Evolutionary conservation across 2,329 filamentous ascomycete species (phyloP).

Genomic region (Aspergillus carbonarius): DNA sequence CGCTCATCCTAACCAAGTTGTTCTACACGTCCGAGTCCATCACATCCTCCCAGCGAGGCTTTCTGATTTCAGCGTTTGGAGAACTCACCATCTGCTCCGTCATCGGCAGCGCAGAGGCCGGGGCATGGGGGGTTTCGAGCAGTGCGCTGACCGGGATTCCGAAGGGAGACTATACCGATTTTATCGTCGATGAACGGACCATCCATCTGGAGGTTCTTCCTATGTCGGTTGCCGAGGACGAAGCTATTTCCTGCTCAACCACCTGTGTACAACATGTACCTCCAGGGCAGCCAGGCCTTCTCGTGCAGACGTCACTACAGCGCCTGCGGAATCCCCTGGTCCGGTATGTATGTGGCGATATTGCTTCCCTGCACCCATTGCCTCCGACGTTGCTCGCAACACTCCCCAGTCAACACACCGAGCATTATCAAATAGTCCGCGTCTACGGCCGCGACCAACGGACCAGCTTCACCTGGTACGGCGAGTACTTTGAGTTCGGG

Average conservation of each 20-base stretch:
- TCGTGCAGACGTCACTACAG: conserved; percentile 46
- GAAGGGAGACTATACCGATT: conserved; percentile 28
- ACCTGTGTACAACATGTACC: not conserved
- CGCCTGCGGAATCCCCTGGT: conserved; percentile 47
- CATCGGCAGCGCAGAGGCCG: conserved; percentile 46
- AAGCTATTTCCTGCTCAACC: not conserved
- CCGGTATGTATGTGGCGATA: conserved; percentile 46
- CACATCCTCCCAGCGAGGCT: conserved; percentile 31
- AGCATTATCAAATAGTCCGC: conserved; percentile 37
- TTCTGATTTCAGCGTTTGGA: conserved; percentile 32
- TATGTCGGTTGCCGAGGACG: not conserved
- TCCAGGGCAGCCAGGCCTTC: conserved; percentile 36
- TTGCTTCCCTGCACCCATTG: conserved; percentile 43
- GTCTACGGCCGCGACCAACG: conserved; percentile 44
- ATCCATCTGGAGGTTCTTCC: conserved; percentile 42
- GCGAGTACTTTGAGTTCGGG: conserved; percentile 40
- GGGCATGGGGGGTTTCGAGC: conserved; percentile 39
- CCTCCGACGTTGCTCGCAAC: conserved; percentile 15
- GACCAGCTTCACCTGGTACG: conserved; percentile 47
- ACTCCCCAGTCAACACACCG: conserved; percentile 10
- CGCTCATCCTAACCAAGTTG: conserved; percentile 40
- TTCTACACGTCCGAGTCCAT: conserved; percentile 49
- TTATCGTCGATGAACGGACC: conserved; percentile 41
- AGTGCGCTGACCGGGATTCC: conserved; percentile 27
- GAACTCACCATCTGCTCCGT: conserved; percentile 41